Base-by-base conservation (phyloP, 257 asterid genomes). In the Solanum corneliomulleri region DNA sequence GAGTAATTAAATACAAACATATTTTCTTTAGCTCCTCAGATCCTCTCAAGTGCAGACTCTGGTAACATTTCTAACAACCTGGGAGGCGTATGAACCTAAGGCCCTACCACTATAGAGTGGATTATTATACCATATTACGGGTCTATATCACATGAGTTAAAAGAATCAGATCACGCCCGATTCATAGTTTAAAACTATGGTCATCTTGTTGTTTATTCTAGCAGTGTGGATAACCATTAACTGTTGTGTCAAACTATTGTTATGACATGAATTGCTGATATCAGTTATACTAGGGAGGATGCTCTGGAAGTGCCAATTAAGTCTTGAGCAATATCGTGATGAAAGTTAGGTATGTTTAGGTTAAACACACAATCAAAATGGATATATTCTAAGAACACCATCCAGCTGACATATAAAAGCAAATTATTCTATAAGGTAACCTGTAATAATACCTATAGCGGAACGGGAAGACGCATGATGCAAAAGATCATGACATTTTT, bases 91-190 rank as follows among this genome's bases (percentile, higher is more conserved):
- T 5, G 68, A 29, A 49, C 68, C 84, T 80, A 81, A 11, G 66
- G 84, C 84, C 92, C 89, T 76, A 85, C 89, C 68, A 88, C 41
- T 68, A 78, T 78, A 78, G 64, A 78, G 35, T 78, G 25, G 41
- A 78, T 25, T 77, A 78, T 15, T 78, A 14, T 44, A 78, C 84
- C 84, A 78, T 78, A 27, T 45, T 25, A 45, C 41, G 18, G 86
- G 44, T 80, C 44, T 18, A 47, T 80, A 80, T 80, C 29, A 29
- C 68, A 80, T 80, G 68, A 31, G 37, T 37, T 37, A 37, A 37
- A 6, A 37, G 7, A 37, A 37, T 1, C 7, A 37, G 39, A 37
- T 6, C 39, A 80, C 18, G 68, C 3, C 68, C 25, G 0, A 44
- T 78, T 78, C 41, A 29, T 78, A 44, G 60, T 78, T 78, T 45